Conservation (phyloP, 2,329 filamentous ascomycete genomes). For the Alternaria incomplexa region DNA sequence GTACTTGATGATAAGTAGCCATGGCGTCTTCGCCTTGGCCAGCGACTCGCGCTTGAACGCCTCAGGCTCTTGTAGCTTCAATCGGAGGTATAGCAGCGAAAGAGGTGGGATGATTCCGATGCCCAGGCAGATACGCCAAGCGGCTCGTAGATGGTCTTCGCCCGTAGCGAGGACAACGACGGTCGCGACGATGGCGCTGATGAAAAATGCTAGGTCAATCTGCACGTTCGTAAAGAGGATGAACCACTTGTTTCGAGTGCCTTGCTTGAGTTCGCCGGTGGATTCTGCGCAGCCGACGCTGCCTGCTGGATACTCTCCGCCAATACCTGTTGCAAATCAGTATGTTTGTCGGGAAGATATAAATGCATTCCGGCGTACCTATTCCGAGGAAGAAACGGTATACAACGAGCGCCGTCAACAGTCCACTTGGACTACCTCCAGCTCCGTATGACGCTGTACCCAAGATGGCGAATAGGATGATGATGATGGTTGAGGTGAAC, state of each 20-base stretch:
- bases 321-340: constrained; percentile 62
- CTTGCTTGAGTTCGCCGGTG: constrained; percentile 79
- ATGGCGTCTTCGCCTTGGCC: constrained; percentile 53
- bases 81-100: constrained; percentile 62
- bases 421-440: constrained; percentile 69
- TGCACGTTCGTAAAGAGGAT: constrained; percentile 83
- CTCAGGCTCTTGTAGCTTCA: constrained; percentile 60
- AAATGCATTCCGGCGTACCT: constrained; percentile 28
- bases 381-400: constrained; percentile 80
- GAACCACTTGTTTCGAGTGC: constrained; percentile 86
- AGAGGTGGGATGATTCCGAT: constrained; percentile 55
- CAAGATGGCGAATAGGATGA: constrained; percentile 84
- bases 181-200: constrained; percentile 78
- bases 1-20: constrained; percentile 55
- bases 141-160: constrained; percentile 70
- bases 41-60: constrained; percentile 59
- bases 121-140: constrained; percentile 83
- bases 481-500: constrained; percentile 78
- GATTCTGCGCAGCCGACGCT: constrained; percentile 84
- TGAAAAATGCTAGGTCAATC: constrained; percentile 84
- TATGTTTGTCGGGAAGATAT: background rate
- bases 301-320: constrained; percentile 81
- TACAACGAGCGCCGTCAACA: constrained; percentile 79
- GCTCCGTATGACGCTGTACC: constrained; percentile 78
- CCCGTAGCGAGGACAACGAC: constrained; percentile 62